A percentile compares a stretch with the other conserved stretches of the same genome.
Conservation (phyloP, 305 asterid species). For the Lippia alba region DNA sequence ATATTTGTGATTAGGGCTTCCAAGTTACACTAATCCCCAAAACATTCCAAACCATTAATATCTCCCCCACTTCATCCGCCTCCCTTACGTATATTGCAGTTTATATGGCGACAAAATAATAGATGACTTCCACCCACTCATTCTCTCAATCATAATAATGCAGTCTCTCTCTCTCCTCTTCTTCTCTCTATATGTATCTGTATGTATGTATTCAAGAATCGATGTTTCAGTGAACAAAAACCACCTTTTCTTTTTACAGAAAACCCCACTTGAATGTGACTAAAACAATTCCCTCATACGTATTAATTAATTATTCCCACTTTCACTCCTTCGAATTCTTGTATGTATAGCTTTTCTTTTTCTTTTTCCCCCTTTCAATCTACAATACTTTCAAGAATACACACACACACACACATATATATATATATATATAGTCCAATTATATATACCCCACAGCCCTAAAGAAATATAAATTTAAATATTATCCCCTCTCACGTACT, state of each 20-base stretch:
- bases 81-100: slow-evolving; percentile 47
- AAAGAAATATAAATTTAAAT: neutral
- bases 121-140: slow-evolving; percentile 57
- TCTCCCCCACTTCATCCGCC: slow-evolving; percentile 25
- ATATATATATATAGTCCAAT: neutral
- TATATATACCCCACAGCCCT: neutral
- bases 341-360: neutral
- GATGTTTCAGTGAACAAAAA: slow-evolving; percentile 22
- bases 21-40: slow-evolving; percentile 34
- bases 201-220: neutral
- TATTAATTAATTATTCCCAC: slow-evolving; percentile 35
- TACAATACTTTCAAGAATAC: neutral
- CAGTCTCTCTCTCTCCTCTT: slow-evolving; percentile 12
- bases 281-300: neutral
- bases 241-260: slow-evolving; percentile 6
- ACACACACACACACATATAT: too few relatives aligned
- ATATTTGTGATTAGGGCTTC: neutral
- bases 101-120: slow-evolving; percentile 6
- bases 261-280: slow-evolving; percentile 9
- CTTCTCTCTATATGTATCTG: neutral
- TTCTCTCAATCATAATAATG: slow-evolving; percentile 48
- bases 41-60: slow-evolving; percentile 42
- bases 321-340: slow-evolving; percentile 6
- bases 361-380: neutral
- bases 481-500: neutral